These are phyloP conservation scores for Guillardia theta DNA, from an alignment of 78 protist species.

Conservation along the genomic window DNA sequence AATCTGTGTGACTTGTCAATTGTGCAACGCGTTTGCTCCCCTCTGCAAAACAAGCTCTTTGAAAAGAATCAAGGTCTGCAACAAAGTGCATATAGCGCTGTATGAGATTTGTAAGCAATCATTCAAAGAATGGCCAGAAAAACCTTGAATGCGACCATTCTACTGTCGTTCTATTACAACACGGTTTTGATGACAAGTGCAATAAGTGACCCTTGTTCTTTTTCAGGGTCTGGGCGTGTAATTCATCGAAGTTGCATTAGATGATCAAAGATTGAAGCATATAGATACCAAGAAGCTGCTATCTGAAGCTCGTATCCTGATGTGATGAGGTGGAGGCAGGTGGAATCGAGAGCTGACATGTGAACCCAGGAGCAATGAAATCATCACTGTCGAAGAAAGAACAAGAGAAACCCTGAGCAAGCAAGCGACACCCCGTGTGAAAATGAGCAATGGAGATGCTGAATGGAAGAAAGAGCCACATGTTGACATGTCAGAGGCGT, in stretches of 20 bases:
- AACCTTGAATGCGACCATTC: too few relatives aligned
- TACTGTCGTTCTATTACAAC: too few relatives aligned
- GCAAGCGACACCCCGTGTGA: neutral
- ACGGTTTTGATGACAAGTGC: too few relatives aligned
- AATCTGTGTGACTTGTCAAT: too few relatives aligned
- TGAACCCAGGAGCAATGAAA: neutral
- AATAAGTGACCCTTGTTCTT: too few relatives aligned
- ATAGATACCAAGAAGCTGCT: neutral
- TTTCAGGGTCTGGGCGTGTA: too few relatives aligned
- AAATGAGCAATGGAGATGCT: neutral
- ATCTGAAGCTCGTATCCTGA: neutral
- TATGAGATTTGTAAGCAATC: too few relatives aligned
- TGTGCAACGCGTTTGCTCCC: too few relatives aligned
- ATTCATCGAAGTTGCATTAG: neutral
- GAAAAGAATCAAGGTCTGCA: too few relatives aligned
- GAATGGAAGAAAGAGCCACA: neutral
- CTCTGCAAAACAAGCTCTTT: too few relatives aligned
- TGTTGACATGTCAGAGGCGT: neutral
- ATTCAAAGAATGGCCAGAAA: too few relatives aligned
- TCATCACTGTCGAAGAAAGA: neutral
- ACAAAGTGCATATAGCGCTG: too few relatives aligned
- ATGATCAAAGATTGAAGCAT: neutral
- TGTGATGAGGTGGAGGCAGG: neutral
- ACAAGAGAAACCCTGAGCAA: neutral
- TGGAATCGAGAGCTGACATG: neutral